Base-by-base conservation (phyloP, 139 green algal genomes). In the Marvania coccoides region DNA sequence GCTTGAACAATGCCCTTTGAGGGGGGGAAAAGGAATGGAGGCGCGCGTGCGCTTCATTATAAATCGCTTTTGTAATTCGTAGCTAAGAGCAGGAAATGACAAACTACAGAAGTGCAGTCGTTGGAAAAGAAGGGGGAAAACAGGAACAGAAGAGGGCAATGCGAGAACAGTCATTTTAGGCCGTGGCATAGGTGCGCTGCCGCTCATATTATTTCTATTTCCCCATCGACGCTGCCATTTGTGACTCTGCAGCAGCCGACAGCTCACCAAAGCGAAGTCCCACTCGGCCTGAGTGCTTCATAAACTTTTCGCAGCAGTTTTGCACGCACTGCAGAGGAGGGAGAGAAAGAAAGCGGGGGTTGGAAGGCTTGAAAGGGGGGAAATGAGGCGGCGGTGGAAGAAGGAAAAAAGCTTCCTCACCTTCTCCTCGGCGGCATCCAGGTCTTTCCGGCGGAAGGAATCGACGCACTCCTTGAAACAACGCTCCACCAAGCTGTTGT, bases 381-480 rank as follows among this genome's bases (percentile, higher is more conserved):
- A 35, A 12, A 45, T 9, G 51, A 12, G 51, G 51, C 10, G 51
- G 29, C 23, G 34, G 5, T 8, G 29, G 37, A 23, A 38, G 15
- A 7, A 3, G 12, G 36, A 35, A 66, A 3, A 58, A 13, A n/a
- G 38, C 24, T 26, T 23, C 12, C 80, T 3, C 71, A 94, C 88
- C 86, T 89, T 90, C 82, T 99, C 94, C 73, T 99, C 94, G 5
- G 74, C 79, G 8, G 74, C 81, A 24, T 93, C 89, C 13, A 99
- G 76, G 24, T 87, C 87, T 58, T 96, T 97, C 42, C 87, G 88
- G 19, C 92, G 76, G 75, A 99, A 98, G 30, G 77, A 82, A 30
- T 95, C 81, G 2, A 95, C 84, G 69, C 94, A 99, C 65, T 96
- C 83, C 45, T 73, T 83, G 73, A 99, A 99, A 47, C 94, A 99